Evolutionary conservation across 345 rosid species (phyloP), one percentile per base, ranked within the genome.

Genomic region (Syzygium jambos): DNA sequence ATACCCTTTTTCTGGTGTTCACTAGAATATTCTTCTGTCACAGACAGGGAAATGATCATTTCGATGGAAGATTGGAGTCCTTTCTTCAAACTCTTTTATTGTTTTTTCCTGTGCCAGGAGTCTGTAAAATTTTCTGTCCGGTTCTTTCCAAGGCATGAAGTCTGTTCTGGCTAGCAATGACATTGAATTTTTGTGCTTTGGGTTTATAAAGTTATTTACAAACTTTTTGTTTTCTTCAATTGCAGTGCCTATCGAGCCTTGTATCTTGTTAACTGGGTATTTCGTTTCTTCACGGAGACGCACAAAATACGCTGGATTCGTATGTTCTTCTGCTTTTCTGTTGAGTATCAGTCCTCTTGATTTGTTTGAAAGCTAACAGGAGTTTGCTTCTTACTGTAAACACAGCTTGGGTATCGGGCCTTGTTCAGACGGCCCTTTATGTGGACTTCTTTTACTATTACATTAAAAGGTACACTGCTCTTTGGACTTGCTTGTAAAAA

Each of bases 371-470:
- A 57, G 49, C 41, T 89, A 85, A 87, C 77, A n/a, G 34, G 29
- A 51, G 7, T 46, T 86, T 51, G 43, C 54, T 38, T 88, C 52
- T 85, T 51, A 73, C 87, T 54, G 83, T 38, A 65, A 34, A 59
- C 49, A 73, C 93, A 93, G 95, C 95, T 65, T 93, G 93, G 91
- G 22, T 91, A 14, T 87, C 93, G 6, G 95, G 95, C 34, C 61
- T 93, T n/a, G 89, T 91, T 63, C 93, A 93, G 87, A 93, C 93
- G 51, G 89, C 90, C 34, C 91, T 93, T 2, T 93, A 92, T 87
- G 93, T 91, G 7, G 93, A 93, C 87, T 93, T 92, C 87, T 92
- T 93, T 88, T 92, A 91, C 88, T 93, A 92, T 88, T 92, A 93
- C 55, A 43, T 93, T 57, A 89, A 91, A 86, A 93, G 93, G 94